These are phyloP conservation scores for Penicillium macrosclerotiorum DNA, from an alignment of 495 filamentous ascomycete genomes.

Conservation along the genomic window DNA sequence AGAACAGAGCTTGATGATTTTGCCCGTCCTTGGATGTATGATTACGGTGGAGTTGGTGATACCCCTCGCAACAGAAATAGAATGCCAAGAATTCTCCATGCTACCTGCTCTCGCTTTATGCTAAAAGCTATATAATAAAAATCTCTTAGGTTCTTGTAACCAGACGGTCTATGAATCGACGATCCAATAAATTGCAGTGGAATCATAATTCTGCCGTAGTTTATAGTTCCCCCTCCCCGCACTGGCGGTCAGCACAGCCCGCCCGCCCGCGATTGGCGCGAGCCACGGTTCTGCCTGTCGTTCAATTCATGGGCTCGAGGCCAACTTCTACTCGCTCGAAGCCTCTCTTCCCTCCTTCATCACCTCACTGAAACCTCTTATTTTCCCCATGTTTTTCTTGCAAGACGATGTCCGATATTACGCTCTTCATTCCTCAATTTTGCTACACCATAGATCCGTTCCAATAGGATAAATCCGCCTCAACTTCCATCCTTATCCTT, in stretches of 20 bases:
- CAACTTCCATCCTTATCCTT: slow-evolving; percentile 1
- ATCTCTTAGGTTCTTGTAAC: too few species aligned
- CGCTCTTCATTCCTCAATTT: slow-evolving; percentile 13
- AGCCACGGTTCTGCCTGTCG: slow-evolving; percentile 3
- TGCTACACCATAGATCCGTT: slow-evolving; percentile 22
- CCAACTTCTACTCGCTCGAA: too few species aligned
- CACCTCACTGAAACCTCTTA: slow-evolving; percentile 8
- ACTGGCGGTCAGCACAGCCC: slow-evolving; percentile 7
- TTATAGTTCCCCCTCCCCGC: slow-evolving; percentile 6
- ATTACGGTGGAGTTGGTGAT: slow-evolving; percentile 13
- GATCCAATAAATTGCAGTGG: too few species aligned
- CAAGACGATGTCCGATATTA: slow-evolving; percentile 32
- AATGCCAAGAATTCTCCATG: too few species aligned
- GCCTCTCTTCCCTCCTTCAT: slow-evolving; percentile 9
- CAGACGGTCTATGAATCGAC: too few species aligned
- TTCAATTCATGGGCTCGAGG: neutral
- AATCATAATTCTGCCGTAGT: too few species aligned
- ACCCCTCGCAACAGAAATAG: slow-evolving; percentile 7
- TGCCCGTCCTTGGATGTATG: neutral
- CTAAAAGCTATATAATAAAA: too few species aligned
- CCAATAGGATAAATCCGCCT: slow-evolving; percentile 27
- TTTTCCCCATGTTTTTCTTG: slow-evolving; percentile 11
- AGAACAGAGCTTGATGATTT: too few species aligned
- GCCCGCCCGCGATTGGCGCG: neutral
- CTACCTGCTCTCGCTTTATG: too few species aligned